Evolutionary conservation across 352 stramenopile species (phyloP).

Genomic region (Phytopythium delawarense): DNA sequence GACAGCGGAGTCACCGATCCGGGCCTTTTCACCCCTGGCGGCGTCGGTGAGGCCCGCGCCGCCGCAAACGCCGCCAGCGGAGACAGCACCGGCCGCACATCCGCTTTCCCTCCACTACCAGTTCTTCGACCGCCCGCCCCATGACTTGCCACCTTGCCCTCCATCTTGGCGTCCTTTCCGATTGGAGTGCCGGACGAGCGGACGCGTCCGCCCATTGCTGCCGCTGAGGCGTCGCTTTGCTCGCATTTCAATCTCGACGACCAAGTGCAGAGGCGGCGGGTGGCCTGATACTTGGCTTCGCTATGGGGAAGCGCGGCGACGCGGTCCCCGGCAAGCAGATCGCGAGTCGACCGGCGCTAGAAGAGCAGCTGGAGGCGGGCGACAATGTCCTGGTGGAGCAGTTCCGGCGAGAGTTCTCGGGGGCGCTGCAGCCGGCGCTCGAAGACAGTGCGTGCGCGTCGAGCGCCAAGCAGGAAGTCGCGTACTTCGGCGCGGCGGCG

Average conservation of each 20-base stretch:
- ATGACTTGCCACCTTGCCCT: too few species aligned
- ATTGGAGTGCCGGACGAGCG: neutral
- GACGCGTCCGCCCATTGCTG: neutral
- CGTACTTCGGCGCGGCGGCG: constrained; percentile 33
- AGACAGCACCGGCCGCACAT: neutral
- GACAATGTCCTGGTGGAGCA: constrained; percentile 37
- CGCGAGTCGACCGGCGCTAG: neutral
- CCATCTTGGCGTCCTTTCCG: too few species aligned
- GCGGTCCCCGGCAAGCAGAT: constrained; percentile 9
- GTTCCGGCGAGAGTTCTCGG: constrained; percentile 45
- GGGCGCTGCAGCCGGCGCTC: constrained; percentile 28
- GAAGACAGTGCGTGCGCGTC: constrained; percentile 23
- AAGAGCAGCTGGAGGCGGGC: constrained; percentile 5
- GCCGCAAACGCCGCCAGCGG: neutral
- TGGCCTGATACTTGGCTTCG: too few species aligned
- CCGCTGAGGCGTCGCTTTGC: neutral
- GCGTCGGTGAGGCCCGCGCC: neutral
- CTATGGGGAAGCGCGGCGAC: neutral
- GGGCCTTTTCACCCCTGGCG: neutral
- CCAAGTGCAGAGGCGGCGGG: neutral
- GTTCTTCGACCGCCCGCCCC: too few species aligned
- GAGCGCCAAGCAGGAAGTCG: constrained; percentile 19
- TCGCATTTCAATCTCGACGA: neutral
- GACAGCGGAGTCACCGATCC: neutral
- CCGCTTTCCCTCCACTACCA: too few species aligned